phyloP scores from a whole-genome alignment of 129 eudicot genomes.

The Flaveria robusta region DNA sequence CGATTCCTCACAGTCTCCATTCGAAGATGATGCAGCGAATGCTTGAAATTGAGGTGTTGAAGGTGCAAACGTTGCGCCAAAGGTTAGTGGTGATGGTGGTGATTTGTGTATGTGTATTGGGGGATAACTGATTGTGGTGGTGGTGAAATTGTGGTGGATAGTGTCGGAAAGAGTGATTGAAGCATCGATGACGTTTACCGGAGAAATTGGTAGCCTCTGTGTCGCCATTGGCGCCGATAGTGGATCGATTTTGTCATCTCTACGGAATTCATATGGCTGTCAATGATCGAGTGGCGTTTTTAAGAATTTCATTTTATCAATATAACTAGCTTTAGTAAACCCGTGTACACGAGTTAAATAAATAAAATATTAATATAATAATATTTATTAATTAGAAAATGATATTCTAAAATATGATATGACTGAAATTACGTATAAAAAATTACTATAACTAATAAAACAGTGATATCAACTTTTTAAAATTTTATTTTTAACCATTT shows the following conservation, averaged over 20 bases:
- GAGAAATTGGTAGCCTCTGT: conserved; percentile 12
- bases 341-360: too few relatives aligned
- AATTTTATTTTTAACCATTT: too few relatives aligned
- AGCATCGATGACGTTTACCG: conserved; percentile 17
- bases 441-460: too few relatives aligned
- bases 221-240: conserved; percentile 24
- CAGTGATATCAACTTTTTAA: too few relatives aligned
- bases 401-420: too few relatives aligned
- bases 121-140: conserved; percentile 8
- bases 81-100: neutral
- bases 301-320: neutral
- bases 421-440: too few relatives aligned
- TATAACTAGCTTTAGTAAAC: too few relatives aligned
- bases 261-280: conserved; percentile 29
- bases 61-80: neutral
- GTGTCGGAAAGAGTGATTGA: neutral
- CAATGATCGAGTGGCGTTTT: neutral
- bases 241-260: conserved; percentile 21
- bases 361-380: too few relatives aligned
- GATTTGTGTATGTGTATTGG: conserved; percentile 11
- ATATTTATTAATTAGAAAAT: too few relatives aligned
- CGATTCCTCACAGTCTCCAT: conserved; percentile 5
- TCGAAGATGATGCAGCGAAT: conserved; percentile 27
- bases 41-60: conserved; percentile 19
- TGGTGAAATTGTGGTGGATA: conserved; percentile 15